Conservation (phyloP, 148 eudicot genomes). For the Silene latifolia region DNA sequence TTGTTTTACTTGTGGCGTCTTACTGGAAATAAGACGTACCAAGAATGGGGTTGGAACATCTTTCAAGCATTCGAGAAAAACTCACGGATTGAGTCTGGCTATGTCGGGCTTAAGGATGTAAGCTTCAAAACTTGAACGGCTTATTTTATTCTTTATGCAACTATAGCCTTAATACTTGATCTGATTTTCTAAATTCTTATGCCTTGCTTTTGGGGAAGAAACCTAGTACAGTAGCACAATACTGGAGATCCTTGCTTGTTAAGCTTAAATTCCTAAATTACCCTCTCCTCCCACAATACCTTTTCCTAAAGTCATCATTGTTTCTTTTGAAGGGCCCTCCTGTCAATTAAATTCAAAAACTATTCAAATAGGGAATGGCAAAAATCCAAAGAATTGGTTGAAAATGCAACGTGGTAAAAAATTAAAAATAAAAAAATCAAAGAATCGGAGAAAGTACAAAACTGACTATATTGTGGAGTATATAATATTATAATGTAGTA, state of each 20-base stretch:
- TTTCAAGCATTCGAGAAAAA: constrained; percentile 98
- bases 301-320: background rate
- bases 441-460: too few species aligned
- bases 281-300: background rate
- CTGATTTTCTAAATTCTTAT: background rate
- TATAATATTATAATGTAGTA: too few species aligned
- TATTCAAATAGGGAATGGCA: too few species aligned
- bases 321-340: background rate
- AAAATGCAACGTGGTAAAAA: too few species aligned
- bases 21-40: constrained; percentile 94
- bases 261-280: too few species aligned
- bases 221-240: too few species aligned
- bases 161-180: background rate
- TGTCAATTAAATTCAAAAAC: background rate
- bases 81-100: constrained; percentile 84
- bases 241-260: too few species aligned
- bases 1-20: constrained; percentile 95
- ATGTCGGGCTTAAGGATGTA: constrained; percentile 98
- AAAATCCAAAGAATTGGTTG: too few species aligned
- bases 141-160: background rate
- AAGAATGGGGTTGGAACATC: constrained; percentile 99
- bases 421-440: too few species aligned
- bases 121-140: constrained; percentile 28
- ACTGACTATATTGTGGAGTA: too few species aligned
- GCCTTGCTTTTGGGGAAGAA: background rate